Base-by-base conservation (phyloP, 129 eudicot species). In the Tagetes erecta region DNA sequence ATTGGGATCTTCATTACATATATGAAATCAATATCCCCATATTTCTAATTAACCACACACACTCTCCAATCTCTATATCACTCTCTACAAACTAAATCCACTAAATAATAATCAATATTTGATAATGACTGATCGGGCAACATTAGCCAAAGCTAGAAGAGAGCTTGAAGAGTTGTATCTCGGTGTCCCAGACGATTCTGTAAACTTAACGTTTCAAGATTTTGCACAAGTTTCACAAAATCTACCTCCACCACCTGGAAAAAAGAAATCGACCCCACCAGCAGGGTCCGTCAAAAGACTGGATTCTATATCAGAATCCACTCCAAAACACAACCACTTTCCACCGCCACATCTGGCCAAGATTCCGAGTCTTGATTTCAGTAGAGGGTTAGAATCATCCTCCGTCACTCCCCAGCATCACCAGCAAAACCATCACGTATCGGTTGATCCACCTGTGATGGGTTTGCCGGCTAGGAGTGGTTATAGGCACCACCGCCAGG, bases 181-280 rank as follows among this genome's bases (percentile, higher is more conserved):
- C 0, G 96, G 96, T 6, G 84, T 90, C 56, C 93, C 93, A 5
- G 96, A 90, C 56, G 96, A 90, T 34, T 87, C 96, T 0, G 96
- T 90, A 2, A 90, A 90, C 86, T 85, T 90, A 57, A 90, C 93
- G 9, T 87, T 90, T 70, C 89, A 84, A 85, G 91, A 90, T 78
- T 72, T 90, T 3, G 96, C 93, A 27, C 74, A 90, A 57, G 76
- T 90, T 2, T 62, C 86, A 44, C 92, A 77, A 1, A 78, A 52
- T 11, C 20, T 31, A 2, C 49, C 67, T 3, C 46, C 75, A 30
- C 68, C 84, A 2, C 42, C 52, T 3, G 76, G 80, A n/a, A 83
- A 78, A 73, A 84, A 82, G 69, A 73, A 72, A 71, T 55, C 71
- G 1, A 5, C 59, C 9, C 70, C 40, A 0, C 5, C 36, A 49